Conservation (phyloP, 805 yeast genomes). For the Brettanomyces nanus region DNA sequence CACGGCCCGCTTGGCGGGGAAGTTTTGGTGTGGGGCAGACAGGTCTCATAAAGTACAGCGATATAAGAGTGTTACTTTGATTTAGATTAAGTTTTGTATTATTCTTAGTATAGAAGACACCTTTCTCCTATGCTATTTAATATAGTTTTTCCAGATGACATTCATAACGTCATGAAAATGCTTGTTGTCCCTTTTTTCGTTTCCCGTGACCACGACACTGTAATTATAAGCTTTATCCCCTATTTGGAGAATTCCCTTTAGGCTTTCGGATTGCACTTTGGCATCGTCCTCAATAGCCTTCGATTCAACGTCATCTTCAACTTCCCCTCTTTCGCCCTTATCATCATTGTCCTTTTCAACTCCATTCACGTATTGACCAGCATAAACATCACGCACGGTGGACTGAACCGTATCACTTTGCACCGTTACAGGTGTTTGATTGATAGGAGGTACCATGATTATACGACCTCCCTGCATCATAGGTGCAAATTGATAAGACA, state of each 20-base stretch:
- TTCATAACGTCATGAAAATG: slow-evolving; percentile 15
- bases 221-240: slow-evolving; percentile 15
- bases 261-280: slow-evolving; percentile 4
- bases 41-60: too few relatives aligned
- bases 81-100: too few relatives aligned
- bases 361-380: slow-evolving; percentile 1
- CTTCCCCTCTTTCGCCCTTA: slow-evolving; percentile 1
- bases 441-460: not conserved
- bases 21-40: too few relatives aligned
- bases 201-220: slow-evolving; percentile 9
- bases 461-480: not conserved
- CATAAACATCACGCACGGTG: not conserved
- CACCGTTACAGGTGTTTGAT: not conserved
- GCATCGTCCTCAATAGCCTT: slow-evolving; percentile 20
- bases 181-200: slow-evolving; percentile 9
- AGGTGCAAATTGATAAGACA: not conserved
- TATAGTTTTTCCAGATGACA: slow-evolving; percentile 14
- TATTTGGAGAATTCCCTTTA: slow-evolving; percentile 15
- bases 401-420: not conserved
- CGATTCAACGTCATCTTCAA: slow-evolving; percentile 13
- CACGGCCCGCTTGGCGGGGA: too few relatives aligned
- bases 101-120: too few relatives aligned
- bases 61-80: too few relatives aligned
- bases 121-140: not conserved
- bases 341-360: slow-evolving; percentile 8